Conservation (phyloP, 1,284 basidiomycete genomes). For the Cystobasidium slooffiae region DNA sequence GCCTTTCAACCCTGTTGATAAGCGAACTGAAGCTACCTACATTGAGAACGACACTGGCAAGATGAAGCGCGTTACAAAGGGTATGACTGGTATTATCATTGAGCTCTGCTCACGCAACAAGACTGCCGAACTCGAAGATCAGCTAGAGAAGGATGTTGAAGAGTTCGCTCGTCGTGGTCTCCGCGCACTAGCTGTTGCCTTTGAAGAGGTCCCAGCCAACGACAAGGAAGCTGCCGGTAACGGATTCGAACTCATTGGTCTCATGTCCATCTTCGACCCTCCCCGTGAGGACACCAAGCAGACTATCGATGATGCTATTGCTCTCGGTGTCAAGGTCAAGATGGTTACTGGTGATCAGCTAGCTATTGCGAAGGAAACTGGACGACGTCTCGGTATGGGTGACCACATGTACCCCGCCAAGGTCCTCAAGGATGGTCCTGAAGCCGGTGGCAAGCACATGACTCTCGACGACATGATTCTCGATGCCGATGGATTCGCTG, state of each 20-base stretch:
- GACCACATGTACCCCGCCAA: slow-evolving; percentile 97
- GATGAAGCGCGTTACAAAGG: slow-evolving; percentile 98
- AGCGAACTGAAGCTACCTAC: slow-evolving; percentile 98
- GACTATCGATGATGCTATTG: slow-evolving; percentile 92
- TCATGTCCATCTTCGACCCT: slow-evolving; percentile 96
- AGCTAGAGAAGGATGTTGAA: slow-evolving; percentile 90
- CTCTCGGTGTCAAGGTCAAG: slow-evolving; percentile 97
- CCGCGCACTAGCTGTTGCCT: slow-evolving; percentile 94
- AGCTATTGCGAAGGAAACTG: slow-evolving; percentile 98
- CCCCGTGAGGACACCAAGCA: slow-evolving; percentile 98
- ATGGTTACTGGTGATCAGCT: slow-evolving; percentile 99
- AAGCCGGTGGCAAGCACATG: slow-evolving; percentile 72
- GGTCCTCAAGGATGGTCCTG: slow-evolving; percentile 86
- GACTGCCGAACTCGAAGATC: slow-evolving; percentile 85
- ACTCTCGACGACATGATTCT: slow-evolving; percentile 85
- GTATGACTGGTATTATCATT: slow-evolving; percentile 75
- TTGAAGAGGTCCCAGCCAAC: slow-evolving; percentile 78
- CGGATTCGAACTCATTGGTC: slow-evolving; percentile 95
- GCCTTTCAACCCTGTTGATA: slow-evolving; percentile 99
- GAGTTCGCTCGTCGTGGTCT: slow-evolving; percentile 95
- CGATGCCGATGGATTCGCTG: slow-evolving; percentile 88
- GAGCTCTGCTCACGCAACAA: slow-evolving; percentile 92
- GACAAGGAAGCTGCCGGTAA: slow-evolving; percentile 83
- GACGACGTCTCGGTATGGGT: slow-evolving; percentile 91
- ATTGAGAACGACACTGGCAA: slow-evolving; percentile 89